phyloP scores from a whole-genome alignment of 1,139 yeast species.

The Scheffersomyces titani region DNA sequence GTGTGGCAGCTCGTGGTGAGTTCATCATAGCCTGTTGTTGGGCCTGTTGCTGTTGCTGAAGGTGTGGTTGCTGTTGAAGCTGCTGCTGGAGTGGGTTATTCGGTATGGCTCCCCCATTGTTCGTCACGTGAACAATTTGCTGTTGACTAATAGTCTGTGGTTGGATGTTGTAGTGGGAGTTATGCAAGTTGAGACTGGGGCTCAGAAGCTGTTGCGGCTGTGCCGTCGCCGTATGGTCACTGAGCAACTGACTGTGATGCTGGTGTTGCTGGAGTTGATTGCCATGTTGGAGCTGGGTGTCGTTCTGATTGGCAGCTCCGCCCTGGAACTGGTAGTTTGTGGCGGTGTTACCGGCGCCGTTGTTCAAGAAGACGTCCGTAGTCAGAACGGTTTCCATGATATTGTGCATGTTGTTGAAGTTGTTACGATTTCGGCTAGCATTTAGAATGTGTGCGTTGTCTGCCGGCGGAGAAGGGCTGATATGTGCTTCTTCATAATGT shows the following conservation, averaged over 20 bases:
- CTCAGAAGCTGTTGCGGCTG: conserved; percentile 6
- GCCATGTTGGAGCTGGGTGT: conserved; percentile 17
- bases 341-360: conserved; percentile 9
- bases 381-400: conserved; percentile 80
- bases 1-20: conserved; percentile 21
- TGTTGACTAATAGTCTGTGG: conserved; percentile 6
- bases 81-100: conserved; percentile 8
- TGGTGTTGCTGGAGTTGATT: conserved; percentile 17
- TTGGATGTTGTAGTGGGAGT: conserved; percentile 12
- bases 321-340: conserved; percentile 13
- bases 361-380: conserved; percentile 77
- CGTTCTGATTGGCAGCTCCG: conserved; percentile 3
- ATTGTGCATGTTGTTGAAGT: conserved; percentile 45
- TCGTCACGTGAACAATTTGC: background rate
- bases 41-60: conserved; percentile 18
- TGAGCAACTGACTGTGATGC: conserved; percentile 3
- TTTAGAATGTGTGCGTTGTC: conserved; percentile 34
- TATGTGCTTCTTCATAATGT: conserved; percentile 96
- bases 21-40: conserved; percentile 6
- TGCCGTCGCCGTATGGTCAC: background rate
- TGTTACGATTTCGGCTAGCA: conserved; percentile 36
- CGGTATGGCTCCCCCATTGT: background rate
- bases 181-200: conserved; percentile 15
- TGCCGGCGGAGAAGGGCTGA: conserved; percentile 68
- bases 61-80: conserved; percentile 7